Percentiles rank a stretch among this genome's conserved stretches.
Conservation (phyloP, 2,329 filamentous ascomycete genomes). For the Colletotrichum aenigma region DNA sequence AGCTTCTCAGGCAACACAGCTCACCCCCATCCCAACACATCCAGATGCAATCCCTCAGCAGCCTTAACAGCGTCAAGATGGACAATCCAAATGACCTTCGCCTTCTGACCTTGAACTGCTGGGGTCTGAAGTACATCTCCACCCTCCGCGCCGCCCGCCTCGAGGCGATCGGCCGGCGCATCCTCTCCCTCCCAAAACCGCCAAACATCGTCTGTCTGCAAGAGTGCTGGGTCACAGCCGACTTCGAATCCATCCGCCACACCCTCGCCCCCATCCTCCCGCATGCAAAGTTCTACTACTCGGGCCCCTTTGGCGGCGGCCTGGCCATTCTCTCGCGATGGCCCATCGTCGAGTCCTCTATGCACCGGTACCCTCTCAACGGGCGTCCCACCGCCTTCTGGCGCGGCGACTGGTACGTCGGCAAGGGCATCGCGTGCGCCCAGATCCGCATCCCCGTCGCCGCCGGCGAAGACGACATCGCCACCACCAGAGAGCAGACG, state of each 20-base stretch:
- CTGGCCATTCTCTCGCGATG: conserved; percentile 88
- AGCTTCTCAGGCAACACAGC: background rate
- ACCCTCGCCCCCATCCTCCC: conserved; percentile 78
- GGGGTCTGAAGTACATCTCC: conserved; percentile 90
- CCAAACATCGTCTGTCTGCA: conserved; percentile 92
- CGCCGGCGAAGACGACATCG: background rate
- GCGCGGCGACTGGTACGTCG: conserved; percentile 94
- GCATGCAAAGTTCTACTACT: conserved; percentile 91
- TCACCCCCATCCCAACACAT: background rate
- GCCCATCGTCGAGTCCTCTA: conserved; percentile 88
- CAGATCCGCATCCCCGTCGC: conserved; percentile 52
- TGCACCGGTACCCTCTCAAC: conserved; percentile 89
- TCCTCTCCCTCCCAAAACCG: conserved; percentile 69
- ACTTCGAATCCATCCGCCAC: conserved; percentile 79
- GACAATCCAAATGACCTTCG: conserved; percentile 65
- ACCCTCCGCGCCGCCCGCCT: conserved; percentile 79
- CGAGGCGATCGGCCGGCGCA: conserved; percentile 79
- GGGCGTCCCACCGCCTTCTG: conserved; percentile 93
- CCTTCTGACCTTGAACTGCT: conserved; percentile 92
- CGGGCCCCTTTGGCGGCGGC: conserved; percentile 87
- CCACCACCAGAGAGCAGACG: conserved; percentile 58
- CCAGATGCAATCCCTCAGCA: background rate
- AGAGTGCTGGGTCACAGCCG: conserved; percentile 89
- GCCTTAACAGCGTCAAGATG: conserved; percentile 25
- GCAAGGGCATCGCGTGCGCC: conserved; percentile 89